A percentile compares a stretch with the other conserved stretches of the same genome.
Evolutionary conservation across 2,329 filamentous ascomycete genomes (phyloP).

Genomic region (Cytospora leucostoma): DNA sequence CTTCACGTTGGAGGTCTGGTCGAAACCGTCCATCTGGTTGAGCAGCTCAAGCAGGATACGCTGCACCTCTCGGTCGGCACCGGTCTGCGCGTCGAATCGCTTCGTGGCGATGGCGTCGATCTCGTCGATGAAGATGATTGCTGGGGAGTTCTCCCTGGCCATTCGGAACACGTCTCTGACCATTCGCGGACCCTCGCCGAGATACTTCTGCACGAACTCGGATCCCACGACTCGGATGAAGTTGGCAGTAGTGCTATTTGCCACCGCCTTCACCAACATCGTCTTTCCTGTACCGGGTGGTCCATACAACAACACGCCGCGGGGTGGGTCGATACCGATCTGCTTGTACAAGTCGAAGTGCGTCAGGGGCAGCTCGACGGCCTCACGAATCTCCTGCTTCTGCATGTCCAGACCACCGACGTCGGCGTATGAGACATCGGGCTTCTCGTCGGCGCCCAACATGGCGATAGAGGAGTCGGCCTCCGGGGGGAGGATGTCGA

Average conservation of each 20-base stretch:
- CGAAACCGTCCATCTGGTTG: constrained; percentile 99
- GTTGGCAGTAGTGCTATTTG: constrained; percentile 95
- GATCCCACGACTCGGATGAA: constrained; percentile 98
- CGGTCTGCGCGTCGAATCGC: constrained; percentile 97
- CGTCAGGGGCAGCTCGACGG: constrained; percentile 92
- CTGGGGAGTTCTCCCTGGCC: constrained; percentile 96
- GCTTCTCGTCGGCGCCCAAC: constrained; percentile 95
- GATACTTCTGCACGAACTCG: constrained; percentile 98
- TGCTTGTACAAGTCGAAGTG: constrained; percentile 99
- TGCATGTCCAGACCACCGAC: constrained; percentile 99
- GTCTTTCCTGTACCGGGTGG: constrained; percentile 96
- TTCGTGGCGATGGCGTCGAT: constrained; percentile 99
- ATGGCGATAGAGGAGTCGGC: constrained; percentile 98
- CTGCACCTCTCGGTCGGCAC: constrained; percentile 96
- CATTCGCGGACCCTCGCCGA: constrained; percentile 97
- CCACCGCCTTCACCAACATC: constrained; percentile 96
- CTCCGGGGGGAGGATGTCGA: constrained; percentile 98
- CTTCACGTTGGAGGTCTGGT: constrained; percentile 98
- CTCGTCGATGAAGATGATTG: constrained; percentile 99
- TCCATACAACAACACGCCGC: constrained; percentile 93
- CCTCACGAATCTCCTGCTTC: constrained; percentile 98
- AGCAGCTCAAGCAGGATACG: constrained; percentile 96
- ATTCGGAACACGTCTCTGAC: constrained; percentile 98
- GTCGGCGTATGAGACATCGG: constrained; percentile 96
- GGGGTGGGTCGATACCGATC: constrained; percentile 97